Base-by-base conservation (phyloP, 2,329 filamentous ascomycete genomes). In the Coleophoma eucalyptorum region DNA sequence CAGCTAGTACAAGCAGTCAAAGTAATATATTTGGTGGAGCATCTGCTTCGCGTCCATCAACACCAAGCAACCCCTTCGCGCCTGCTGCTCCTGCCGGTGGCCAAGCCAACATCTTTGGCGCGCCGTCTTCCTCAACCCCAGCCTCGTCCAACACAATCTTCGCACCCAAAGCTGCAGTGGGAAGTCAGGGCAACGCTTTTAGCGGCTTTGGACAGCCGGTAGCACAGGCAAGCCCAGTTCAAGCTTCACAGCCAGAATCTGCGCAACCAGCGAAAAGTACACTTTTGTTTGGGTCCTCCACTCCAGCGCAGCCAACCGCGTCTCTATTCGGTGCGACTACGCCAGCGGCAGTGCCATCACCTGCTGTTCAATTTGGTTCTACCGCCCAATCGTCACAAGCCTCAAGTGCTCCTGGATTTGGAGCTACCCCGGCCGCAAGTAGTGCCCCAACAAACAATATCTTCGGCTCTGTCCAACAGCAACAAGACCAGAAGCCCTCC, bases 161-260 rank as follows among this genome's bases (percentile, higher is more conserved):
- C 10, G 26, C 26, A 26, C 26, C 26, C 5, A 5, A 26, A 26
- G 10, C 13, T n/a, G 12, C 42, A 31, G 20, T 20, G 16, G 35
- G 15, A n/a, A 15, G 15, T 11, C 35, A 38, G 34, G 34, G n/a
- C 18, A 46, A 46, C 34, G n/a, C 15, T 2, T 46, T 46, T 35
- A n/a, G 26, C 15, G 43, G 43, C 7, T 46, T 46, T 35, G 43
- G 43, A 13, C 43, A 46, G 13, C 21, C 43, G 12, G 34, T 31
- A 35, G 19, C 44, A 37, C 44, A 46, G 18, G 26, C 44, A 35
- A 53, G 48, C 42, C 26, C 52, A 10, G 52, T 52, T 42, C 46
- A 40, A 16, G n/a, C 33, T 46, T 35, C 21, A 33, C 49, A 50
- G 32, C 43, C 34, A 54, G 31, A 52, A 15, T 3, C 43, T 20